Conservation (phyloP, 768 basidiomycete species). For the Pulveroboletus sp. region DNA sequence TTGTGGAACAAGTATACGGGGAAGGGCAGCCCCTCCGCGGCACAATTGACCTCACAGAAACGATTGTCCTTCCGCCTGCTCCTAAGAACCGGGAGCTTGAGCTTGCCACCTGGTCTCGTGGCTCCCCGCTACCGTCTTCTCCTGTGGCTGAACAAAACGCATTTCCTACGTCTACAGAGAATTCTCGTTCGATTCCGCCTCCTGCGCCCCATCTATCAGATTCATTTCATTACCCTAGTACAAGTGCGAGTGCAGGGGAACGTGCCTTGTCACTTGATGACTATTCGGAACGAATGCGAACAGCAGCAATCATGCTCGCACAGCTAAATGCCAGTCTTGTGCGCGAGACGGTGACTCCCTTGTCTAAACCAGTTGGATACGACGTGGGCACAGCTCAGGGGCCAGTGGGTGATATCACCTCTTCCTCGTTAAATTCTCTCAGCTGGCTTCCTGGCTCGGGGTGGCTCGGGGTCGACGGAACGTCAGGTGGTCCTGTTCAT, state of each 20-base stretch:
- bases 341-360: conserved; percentile 45
- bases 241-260: conserved; percentile 7
- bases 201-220: conserved; percentile 3
- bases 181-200: conserved; percentile 3
- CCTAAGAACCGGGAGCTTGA: conserved; percentile 92
- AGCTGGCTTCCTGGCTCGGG: conserved; percentile 56
- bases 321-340: conserved; percentile 85
- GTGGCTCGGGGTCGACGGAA: conserved; percentile 39
- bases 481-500: conserved; percentile 27
- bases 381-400: conserved; percentile 1
- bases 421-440: conserved; percentile 31
- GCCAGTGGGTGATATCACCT: conserved; percentile 9
- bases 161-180: conserved; percentile 8
- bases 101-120: conserved; percentile 74
- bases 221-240: conserved; percentile 2
- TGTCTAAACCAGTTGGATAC: conserved; percentile 13
- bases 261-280: conserved; percentile 79
- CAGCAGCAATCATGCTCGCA: conserved; percentile 97
- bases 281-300: conserved; percentile 97
- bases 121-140: conserved; percentile 49
- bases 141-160: conserved; percentile 40
- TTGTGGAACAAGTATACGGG: conserved; percentile 95
- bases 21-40: conserved; percentile 69
- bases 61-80: conserved; percentile 74
- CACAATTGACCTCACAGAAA: conserved; percentile 77